A percentile compares a stretch with the other conserved stretches of the same genome.
Evolutionary conservation across 495 filamentous ascomycete species (phyloP).

Genomic region (Podospora pseudocomata): DNA sequence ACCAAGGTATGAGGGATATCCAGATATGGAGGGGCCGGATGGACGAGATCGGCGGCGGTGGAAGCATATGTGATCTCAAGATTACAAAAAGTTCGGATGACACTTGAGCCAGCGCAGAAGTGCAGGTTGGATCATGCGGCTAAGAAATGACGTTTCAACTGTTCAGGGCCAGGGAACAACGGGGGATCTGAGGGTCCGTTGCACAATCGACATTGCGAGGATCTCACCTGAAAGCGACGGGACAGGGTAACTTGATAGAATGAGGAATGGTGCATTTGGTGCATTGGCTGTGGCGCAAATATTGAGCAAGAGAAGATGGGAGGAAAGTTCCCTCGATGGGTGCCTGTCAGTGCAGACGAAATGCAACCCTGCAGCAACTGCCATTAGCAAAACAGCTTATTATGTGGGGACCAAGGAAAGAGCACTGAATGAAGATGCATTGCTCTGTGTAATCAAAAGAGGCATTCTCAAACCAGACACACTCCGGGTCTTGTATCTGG

Average conservation of each 20-base stretch:
- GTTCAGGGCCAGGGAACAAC: not conserved
- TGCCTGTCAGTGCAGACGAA: not conserved
- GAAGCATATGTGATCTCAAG: not conserved
- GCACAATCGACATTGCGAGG: constrained; percentile 3
- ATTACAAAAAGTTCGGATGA: not conserved
- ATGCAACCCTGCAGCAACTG: not conserved
- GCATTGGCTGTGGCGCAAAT: not conserved
- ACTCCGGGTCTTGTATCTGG: not conserved
- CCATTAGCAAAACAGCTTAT: constrained; percentile 5
- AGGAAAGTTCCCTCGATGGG: not conserved
- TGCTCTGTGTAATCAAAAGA: not conserved
- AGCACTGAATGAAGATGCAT: not conserved
- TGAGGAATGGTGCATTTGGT: not conserved
- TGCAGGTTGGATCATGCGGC: constrained; percentile 1
- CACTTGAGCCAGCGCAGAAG: not conserved
- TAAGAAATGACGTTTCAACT: constrained; percentile 2
- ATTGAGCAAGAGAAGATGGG: not conserved
- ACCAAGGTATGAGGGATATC: not conserved
- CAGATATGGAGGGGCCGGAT: not conserved
- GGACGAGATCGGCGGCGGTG: not conserved
- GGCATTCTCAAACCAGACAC: not conserved
- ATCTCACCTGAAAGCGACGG: not conserved
- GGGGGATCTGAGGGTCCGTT: constrained; percentile 1
- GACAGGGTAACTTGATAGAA: not conserved
- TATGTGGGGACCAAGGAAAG: not conserved